Base-by-base conservation (phyloP, 1,284 basidiomycete genomes). In the Ceratobasidium sp. region DNA sequence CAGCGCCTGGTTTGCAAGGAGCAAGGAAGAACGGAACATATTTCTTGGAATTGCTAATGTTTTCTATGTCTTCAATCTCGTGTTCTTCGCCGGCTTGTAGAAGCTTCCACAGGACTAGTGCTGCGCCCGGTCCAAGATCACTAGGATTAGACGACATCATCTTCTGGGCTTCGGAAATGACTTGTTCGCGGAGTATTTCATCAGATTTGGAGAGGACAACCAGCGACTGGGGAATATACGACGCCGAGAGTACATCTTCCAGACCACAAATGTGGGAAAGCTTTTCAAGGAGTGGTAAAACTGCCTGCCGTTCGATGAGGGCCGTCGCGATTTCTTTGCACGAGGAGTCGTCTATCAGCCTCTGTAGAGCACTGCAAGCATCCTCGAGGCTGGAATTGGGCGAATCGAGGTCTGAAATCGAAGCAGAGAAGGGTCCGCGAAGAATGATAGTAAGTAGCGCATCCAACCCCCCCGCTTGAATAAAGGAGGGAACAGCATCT, bases 11-110 rank as follows among this genome's bases (percentile, higher is more conserved):
- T 43, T 58, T 48, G 34, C 39, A 58, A 32, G 41, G 23, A 3
- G 28, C 16, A 9, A 70, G 67, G 67, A 70, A 59, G 23, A 70
- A 70, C n/a, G 67, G 41, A 23, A 70, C 55, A 26, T 70, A 70
- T 23, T 70, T 48, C 39, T 59, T 59, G 43, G 67, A 59, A n/a
- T 41, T 12, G 46, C 30, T 36, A 8, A 64, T 39, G 12, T 36
- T 10, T 10, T 57, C 21, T 23, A 69, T 28, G 3, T 50, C 45
- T 14, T 59, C n/a, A 26, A 70, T 34, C 6, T 48, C 67, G 45
- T 59, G 3, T 2, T 48, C 55, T 55, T 32, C 30, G 16, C 50
- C 67, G 3, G 30, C 41, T 18, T 67, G n/a, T 26, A 70, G 14
- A 3, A 59, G 5, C 9, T 32, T 16, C 43, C 53, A 45, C 1